A percentile compares a stretch with the other conserved stretches of the same genome.
These are phyloP conservation scores for Toxoplasma gondii DNA, from an alignment of 169 alveolate genomes.

Conservation along the genomic window DNA sequence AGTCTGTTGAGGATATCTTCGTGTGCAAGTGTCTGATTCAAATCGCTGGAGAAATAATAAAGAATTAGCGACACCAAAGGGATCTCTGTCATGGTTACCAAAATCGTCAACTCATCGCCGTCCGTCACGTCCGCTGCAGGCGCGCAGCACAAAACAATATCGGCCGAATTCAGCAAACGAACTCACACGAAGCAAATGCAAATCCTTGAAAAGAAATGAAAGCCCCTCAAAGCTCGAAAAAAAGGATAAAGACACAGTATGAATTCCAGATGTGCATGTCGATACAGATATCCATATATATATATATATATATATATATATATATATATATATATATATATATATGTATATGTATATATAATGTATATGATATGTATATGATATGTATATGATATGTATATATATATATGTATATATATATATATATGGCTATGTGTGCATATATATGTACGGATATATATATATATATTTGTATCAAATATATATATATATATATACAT, in stretches of 20 bases:
- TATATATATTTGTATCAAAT: no score
- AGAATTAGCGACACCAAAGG: conserved; percentile 70
- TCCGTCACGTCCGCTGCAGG: conserved; percentile 70
- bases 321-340: neutral
- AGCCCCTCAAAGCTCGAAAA: neutral
- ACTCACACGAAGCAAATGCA: no score
- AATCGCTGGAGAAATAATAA: conserved; percentile 68
- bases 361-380: neutral
- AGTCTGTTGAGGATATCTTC: conserved; percentile 77
- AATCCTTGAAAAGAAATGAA: neutral
- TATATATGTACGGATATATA: neutral
- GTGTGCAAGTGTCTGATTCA: conserved; percentile 55
- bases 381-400: no score
- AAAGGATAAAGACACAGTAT: no score
- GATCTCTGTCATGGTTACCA: conserved; percentile 63
- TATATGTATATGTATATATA: neutral
- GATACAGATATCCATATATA: neutral
- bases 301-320: neutral
- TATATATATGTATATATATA: no score
- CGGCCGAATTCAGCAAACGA: neutral
- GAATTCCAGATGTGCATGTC: neutral
- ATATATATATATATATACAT: neutral
- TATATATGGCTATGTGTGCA: neutral
- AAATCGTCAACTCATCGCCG: conserved; percentile 68
- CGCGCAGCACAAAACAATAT: neutral